Evolutionary conservation across 352 stramenopile species (phyloP).

Genomic region (Globisporangium irregulare): DNA sequence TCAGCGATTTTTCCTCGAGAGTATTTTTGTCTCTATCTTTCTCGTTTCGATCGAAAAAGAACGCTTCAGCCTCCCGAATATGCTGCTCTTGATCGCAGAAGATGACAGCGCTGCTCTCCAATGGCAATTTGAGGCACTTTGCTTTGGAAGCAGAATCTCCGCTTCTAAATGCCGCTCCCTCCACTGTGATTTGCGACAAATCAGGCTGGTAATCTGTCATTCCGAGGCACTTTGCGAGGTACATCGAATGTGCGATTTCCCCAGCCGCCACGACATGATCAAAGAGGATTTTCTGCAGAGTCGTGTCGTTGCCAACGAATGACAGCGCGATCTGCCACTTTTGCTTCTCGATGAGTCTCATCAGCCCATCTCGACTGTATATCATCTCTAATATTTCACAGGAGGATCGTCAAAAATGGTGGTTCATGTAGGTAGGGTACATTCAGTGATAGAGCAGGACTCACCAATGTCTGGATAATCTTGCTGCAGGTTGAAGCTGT

Average conservation of each 20-base stretch:
- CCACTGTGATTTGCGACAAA: slow-evolving; percentile 16
- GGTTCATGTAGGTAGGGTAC: too few relatives aligned
- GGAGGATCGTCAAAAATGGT: background rate
- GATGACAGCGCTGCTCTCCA: slow-evolving; percentile 22
- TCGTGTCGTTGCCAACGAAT: slow-evolving; percentile 54
- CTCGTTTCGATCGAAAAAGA: slow-evolving; percentile 22
- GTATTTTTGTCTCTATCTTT: background rate
- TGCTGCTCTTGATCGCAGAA: slow-evolving; percentile 43
- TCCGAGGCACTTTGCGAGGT: slow-evolving; percentile 36
- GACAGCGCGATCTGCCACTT: slow-evolving; percentile 59
- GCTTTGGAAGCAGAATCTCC: slow-evolving; percentile 4
- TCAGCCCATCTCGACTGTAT: slow-evolving; percentile 54
- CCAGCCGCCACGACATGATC: slow-evolving; percentile 35
- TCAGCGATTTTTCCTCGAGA: background rate
- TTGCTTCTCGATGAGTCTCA: slow-evolving; percentile 60
- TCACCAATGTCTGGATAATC: slow-evolving; percentile 56
- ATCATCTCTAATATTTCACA: slow-evolving; percentile 33
- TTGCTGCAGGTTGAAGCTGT: slow-evolving; percentile 44
- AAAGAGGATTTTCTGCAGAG: slow-evolving; percentile 48
- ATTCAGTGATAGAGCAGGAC: background rate
- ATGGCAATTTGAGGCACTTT: slow-evolving; percentile 28
- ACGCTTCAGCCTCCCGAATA: slow-evolving; percentile 22
- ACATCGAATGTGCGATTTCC: slow-evolving; percentile 26
- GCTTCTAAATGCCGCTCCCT: background rate
- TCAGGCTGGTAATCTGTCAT: slow-evolving; percentile 38